phyloP scores from a whole-genome alignment of 2,329 filamentous ascomycete species.

The Tolypocladium amazonense region DNA sequence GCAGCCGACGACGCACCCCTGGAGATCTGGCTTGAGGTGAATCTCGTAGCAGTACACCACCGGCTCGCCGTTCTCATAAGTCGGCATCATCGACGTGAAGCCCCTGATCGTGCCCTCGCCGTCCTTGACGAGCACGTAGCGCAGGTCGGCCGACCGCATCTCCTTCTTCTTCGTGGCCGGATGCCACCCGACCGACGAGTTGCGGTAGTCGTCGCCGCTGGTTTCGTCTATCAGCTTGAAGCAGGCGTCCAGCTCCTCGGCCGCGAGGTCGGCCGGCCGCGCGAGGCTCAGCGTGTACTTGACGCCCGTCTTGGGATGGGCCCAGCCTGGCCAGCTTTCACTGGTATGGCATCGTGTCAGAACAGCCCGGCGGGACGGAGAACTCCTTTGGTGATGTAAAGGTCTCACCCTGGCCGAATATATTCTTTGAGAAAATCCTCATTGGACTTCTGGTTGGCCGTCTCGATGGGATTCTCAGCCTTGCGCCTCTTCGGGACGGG shows the following conservation, averaged over 20 bases:
- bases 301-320: conserved; percentile 32
- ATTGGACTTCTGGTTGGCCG: conserved; percentile 35
- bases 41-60: conserved; percentile 76
- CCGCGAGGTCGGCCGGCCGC: conserved; percentile 24
- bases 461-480: conserved; percentile 28
- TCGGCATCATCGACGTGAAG: conserved; percentile 63
- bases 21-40: conserved; percentile 48
- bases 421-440: conserved; percentile 38
- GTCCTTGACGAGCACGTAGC: conserved; percentile 53
- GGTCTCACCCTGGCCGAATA: conserved; percentile 32
- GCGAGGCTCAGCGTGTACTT: conserved; percentile 34
- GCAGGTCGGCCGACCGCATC: conserved; percentile 57
- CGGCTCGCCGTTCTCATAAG: conserved; percentile 51
- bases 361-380: not conserved
- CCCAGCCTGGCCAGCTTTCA: conserved; percentile 32
- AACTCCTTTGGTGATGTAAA: not conserved
- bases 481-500: not conserved
- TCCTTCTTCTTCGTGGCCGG: conserved; percentile 49
- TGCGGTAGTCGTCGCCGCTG: conserved; percentile 52
- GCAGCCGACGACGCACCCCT: conserved; percentile 31
- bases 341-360: not conserved
- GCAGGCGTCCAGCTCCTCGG: conserved; percentile 39
- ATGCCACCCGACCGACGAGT: conserved; percentile 54
- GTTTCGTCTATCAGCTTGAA: conserved; percentile 51
- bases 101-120: conserved; percentile 26